Evolutionary conservation across 768 basidiomycete species (phyloP).

Genomic region (Suillus cothurnatus): DNA sequence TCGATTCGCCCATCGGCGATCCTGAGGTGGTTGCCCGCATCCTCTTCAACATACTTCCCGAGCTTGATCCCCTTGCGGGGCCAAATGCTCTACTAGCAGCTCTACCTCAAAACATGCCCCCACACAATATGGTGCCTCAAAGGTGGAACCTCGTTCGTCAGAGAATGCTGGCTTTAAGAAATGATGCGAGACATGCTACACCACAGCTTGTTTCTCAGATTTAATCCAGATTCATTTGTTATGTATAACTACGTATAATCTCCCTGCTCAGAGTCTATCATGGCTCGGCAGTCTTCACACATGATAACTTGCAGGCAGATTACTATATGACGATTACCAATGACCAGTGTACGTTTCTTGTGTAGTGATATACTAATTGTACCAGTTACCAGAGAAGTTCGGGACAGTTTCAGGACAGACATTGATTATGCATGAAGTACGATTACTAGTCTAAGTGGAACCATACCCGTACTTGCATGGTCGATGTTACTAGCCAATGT

Average conservation of each 20-base stretch:
- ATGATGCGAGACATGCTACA: not conserved
- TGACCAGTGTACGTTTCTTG: not conserved
- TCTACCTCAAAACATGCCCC: not conserved
- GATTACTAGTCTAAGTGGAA: no score
- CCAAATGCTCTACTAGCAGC: not conserved
- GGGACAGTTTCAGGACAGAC: not conserved
- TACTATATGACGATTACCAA: not conserved
- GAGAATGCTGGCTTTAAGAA: not conserved
- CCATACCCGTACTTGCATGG: no score
- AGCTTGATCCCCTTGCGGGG: constrained; percentile 4
- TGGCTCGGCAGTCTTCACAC: not conserved
- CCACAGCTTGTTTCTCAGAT: not conserved
- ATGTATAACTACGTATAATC: not conserved
- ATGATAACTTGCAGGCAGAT: not conserved
- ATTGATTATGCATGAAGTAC: not conserved
- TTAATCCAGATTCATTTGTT: not conserved
- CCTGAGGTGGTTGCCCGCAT: constrained; percentile 1
- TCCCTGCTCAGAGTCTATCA: not conserved
- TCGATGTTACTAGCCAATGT: no score
- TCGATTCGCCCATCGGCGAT: constrained; percentile 1
- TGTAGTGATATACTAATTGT: not conserved
- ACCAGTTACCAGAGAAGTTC: not conserved
- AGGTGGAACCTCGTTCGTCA: not conserved
- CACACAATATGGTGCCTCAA: not conserved
- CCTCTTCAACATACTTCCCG: constrained; percentile 8